A percentile compares a stretch with the other conserved stretches of the same genome.
These are phyloP conservation scores for Friedmanniomyces simplex DNA, from an alignment of 495 filamentous ascomycete genomes.

Conservation along the genomic window DNA sequence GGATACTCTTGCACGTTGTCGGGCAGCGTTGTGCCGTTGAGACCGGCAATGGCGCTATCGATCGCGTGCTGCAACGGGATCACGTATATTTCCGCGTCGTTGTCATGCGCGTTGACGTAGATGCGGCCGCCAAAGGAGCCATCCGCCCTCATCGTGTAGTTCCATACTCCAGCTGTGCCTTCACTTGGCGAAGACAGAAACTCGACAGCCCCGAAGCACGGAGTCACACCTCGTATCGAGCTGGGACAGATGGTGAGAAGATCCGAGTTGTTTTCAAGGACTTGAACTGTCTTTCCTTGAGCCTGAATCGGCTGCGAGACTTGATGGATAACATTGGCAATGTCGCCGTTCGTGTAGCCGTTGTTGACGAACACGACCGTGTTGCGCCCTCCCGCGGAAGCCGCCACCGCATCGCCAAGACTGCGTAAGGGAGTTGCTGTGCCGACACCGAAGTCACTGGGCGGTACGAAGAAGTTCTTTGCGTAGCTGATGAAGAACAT, in stretches of 20 bases:
- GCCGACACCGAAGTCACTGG: constrained; percentile 52
- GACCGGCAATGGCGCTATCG: constrained; percentile 55
- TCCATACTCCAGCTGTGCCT: constrained; percentile 59
- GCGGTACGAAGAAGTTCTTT: constrained; percentile 34
- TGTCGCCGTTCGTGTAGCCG: constrained; percentile 57
- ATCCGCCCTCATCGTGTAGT: constrained; percentile 72
- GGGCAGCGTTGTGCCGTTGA: constrained; percentile 34
- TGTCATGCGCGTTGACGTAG: constrained; percentile 45
- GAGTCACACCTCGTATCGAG: constrained; percentile 56
- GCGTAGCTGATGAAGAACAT: constrained; percentile 33
- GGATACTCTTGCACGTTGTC: constrained; percentile 49
- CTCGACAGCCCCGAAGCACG: constrained; percentile 64
- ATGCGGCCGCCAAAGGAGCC: constrained; percentile 49
- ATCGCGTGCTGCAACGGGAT: constrained; percentile 70
- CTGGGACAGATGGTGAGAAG: constrained; percentile 54
- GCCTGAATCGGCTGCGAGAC: constrained; percentile 42
- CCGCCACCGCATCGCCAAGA: constrained; percentile 47
- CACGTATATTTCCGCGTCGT: constrained; percentile 62
- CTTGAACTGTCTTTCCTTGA: constrained; percentile 46
- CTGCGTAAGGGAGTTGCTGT: constrained; percentile 44
- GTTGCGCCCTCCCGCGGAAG: constrained; percentile 37
- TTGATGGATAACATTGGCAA: constrained; percentile 56
- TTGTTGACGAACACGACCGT: constrained; percentile 74
- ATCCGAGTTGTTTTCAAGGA: constrained; percentile 42
- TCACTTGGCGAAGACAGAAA: constrained; percentile 64